Conservation (phyloP, 352 stramenopile genomes). For the Aphanomyces invadans region DNA sequence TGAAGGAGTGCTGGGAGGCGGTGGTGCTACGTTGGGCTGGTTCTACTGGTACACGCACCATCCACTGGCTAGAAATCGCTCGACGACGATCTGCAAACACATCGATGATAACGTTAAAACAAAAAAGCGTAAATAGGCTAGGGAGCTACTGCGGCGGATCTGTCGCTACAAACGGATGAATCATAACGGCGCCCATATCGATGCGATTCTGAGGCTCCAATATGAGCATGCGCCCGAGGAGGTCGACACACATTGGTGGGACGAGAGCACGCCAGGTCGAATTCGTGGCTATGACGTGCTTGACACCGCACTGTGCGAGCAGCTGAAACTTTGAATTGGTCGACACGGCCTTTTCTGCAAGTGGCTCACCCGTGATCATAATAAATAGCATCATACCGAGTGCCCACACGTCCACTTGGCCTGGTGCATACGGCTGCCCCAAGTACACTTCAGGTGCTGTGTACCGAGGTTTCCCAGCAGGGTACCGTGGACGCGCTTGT, state of each 20-base stretch:
- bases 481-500: conserved; percentile 35
- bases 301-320: conserved; percentile 38
- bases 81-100: too few species aligned
- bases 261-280: conserved; percentile 33
- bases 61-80: too few species aligned
- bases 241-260: conserved; percentile 28
- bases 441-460: conserved; percentile 42
- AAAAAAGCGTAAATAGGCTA: too few species aligned
- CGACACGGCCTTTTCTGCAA: conserved; percentile 41
- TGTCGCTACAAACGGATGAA: conserved; percentile 33
- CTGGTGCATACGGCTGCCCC: conserved; percentile 7
- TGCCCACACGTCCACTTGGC: conserved; percentile 34
- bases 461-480: conserved; percentile 36
- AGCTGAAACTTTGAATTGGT: conserved; percentile 55
- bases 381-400: conserved; percentile 29
- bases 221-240: conserved; percentile 37
- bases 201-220: conserved; percentile 33
- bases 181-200: conserved; percentile 34
- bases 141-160: neutral
- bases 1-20: too few species aligned
- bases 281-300: conserved; percentile 30
- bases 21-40: too few species aligned
- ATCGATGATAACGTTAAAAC: too few species aligned
- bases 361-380: conserved; percentile 25
- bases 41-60: too few species aligned